phyloP scores from a whole-genome alignment of 257 asterid genomes.

The Solanum tarapatanum region DNA sequence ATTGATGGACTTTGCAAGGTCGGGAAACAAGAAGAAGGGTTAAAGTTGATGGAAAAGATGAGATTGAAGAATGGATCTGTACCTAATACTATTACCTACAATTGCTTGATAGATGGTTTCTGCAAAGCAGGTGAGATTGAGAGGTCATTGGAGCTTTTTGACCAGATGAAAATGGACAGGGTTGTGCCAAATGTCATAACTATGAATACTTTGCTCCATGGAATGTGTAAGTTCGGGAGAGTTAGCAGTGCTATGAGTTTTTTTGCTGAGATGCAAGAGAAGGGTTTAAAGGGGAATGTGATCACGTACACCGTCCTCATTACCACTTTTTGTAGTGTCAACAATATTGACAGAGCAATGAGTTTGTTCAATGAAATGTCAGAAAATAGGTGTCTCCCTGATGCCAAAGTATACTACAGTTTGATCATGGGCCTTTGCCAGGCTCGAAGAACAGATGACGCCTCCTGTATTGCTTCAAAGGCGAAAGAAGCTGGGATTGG shows the following conservation, averaged over 20 bases:
- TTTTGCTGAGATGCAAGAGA: constrained; percentile 33
- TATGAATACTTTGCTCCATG: constrained; percentile 46
- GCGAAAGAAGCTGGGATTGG: constrained; percentile 60
- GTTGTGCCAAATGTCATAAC: constrained; percentile 38
- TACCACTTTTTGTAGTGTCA: constrained; percentile 55
- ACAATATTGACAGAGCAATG: constrained; percentile 65
- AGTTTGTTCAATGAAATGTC: constrained; percentile 52
- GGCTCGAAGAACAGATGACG: constrained; percentile 69
- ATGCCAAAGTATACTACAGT: constrained; percentile 54
- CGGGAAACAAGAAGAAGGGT: constrained; percentile 73
- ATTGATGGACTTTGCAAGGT: constrained; percentile 81
- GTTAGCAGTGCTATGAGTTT: constrained; percentile 49
- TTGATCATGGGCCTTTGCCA: constrained; percentile 60
- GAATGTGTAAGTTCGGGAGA: constrained; percentile 60
- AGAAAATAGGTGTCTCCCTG: constrained; percentile 43
- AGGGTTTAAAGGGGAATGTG: constrained; percentile 46
- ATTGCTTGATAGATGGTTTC: constrained; percentile 67
- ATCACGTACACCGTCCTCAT: constrained; percentile 53
- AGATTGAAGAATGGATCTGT: constrained; percentile 14
- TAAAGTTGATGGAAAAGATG: constrained; percentile 56
- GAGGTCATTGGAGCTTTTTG: constrained; percentile 43
- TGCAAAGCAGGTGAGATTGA: constrained; percentile 72
- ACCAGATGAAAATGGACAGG: constrained; percentile 40
- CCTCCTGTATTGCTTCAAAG: constrained; percentile 28
- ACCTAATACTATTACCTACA: constrained; percentile 54